These are phyloP conservation scores for Clonostachys sp. DNA, from an alignment of 2,329 filamentous ascomycete genomes.

Conservation along the genomic window DNA sequence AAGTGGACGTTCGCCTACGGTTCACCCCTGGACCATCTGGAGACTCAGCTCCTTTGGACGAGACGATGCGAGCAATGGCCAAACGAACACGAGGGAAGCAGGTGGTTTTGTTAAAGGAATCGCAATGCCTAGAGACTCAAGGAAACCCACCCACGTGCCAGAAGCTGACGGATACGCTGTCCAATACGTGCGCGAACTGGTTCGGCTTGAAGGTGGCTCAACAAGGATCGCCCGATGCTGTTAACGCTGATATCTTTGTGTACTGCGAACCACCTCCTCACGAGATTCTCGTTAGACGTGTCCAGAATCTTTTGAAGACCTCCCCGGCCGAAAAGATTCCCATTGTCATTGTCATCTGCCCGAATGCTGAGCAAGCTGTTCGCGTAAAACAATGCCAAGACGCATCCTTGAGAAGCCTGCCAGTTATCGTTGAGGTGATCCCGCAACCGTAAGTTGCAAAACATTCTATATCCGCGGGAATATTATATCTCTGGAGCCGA, in stretches of 20 bases:
- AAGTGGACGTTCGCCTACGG: conserved; percentile 42
- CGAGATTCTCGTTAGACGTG: conserved; percentile 1
- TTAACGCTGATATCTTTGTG: conserved; percentile 13
- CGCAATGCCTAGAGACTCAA: too few species aligned
- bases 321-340: conserved; percentile 7
- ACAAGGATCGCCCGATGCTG: conserved; percentile 1
- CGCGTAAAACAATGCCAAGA: too few species aligned
- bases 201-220: conserved; percentile 21
- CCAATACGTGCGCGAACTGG: conserved; percentile 22
- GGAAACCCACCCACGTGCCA: conserved; percentile 6
- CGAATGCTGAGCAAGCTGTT: conserved; percentile 17
- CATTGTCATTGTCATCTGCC: conserved; percentile 16
- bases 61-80: conserved; percentile 4
- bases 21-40: conserved; percentile 14
- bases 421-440: conserved; percentile 17
- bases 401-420: background rate
- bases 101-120: too few species aligned
- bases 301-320: too few species aligned
- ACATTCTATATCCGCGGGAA: too few species aligned
- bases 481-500: too few species aligned
- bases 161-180: conserved; percentile 19
- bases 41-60: conserved; percentile 1
- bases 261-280: conserved; percentile 17
- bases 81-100: conserved; percentile 4
- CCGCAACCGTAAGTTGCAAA: conserved; percentile 18